These are phyloP conservation scores for Sporothrix inflata DNA, from an alignment of 2,329 filamentous ascomycete species.

Conservation along the genomic window DNA sequence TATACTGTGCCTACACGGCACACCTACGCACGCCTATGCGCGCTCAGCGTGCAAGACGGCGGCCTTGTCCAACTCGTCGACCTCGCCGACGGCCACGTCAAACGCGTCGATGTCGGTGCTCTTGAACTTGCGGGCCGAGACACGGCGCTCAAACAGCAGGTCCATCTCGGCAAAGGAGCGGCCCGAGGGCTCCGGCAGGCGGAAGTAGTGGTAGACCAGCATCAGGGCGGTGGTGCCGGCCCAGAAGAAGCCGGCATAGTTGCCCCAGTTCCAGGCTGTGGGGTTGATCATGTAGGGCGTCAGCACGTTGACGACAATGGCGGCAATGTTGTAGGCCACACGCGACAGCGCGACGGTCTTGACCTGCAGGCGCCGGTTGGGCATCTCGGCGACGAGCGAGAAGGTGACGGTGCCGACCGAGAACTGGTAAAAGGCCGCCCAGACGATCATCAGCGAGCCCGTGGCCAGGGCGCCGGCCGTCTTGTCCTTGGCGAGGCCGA, in stretches of 20 bases:
- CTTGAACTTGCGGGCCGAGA: constrained; percentile 44
- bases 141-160: constrained; percentile 53
- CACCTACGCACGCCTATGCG: neutral
- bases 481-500: constrained; percentile 49
- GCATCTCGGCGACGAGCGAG: constrained; percentile 46
- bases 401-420: constrained; percentile 45
- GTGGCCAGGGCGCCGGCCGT: constrained; percentile 53
- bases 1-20: no score
- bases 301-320: constrained; percentile 52
- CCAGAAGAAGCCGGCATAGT: constrained; percentile 54
- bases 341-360: constrained; percentile 52
- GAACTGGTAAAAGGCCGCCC: constrained; percentile 49
- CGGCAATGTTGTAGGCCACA: constrained; percentile 52
- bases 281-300: constrained; percentile 52
- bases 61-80: neutral
- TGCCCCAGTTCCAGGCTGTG: constrained; percentile 53
- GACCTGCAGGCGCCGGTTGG: constrained; percentile 49
- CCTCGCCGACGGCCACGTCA: constrained; percentile 23
- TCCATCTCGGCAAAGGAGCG: constrained; percentile 55
- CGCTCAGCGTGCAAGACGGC: neutral
- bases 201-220: constrained; percentile 55
- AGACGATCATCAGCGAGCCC: constrained; percentile 52
- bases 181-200: constrained; percentile 57
- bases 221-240: constrained; percentile 51
- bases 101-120: constrained; percentile 22